These are phyloP conservation scores for Coniochaeta sp. DNA, from an alignment of 2,329 filamentous ascomycete genomes.

Conservation along the genomic window DNA sequence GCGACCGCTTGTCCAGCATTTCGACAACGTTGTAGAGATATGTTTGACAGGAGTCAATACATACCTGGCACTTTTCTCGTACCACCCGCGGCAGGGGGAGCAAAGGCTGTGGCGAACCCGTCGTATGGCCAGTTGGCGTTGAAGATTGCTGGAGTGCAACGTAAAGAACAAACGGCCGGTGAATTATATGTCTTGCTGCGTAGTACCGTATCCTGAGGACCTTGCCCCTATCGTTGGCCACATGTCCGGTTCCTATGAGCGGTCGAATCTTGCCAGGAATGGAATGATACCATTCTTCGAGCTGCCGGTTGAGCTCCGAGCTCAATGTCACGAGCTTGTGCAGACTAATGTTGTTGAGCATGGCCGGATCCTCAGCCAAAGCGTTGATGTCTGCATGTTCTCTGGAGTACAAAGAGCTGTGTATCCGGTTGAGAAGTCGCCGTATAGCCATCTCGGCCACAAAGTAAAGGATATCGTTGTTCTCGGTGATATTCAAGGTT, in stretches of 20 bases:
- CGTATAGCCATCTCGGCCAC: conserved; percentile 25
- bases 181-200: conserved; percentile 24
- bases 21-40: conserved; percentile 20
- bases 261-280: conserved; percentile 22
- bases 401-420: conserved; percentile 22
- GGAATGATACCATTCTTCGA: conserved; percentile 22
- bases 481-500: conserved; percentile 15
- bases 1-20: conserved; percentile 19
- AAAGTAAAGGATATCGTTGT: conserved; percentile 17
- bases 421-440: conserved; percentile 23
- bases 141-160: conserved; percentile 12
- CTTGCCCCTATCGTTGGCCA: conserved; percentile 14
- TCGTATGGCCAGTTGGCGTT: conserved; percentile 9
- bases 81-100: background rate
- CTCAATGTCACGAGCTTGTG: conserved; percentile 12
- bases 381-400: conserved; percentile 19
- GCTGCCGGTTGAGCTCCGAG: conserved; percentile 21
- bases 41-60: conserved; percentile 22
- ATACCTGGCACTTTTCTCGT: conserved; percentile 19
- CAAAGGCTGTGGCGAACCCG: background rate
- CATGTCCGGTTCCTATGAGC: conserved; percentile 12
- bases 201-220: conserved; percentile 24
- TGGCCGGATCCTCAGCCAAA: conserved; percentile 17
- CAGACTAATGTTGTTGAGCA: conserved; percentile 5
- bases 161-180: conserved; percentile 23